Evolutionary conservation across 768 basidiomycete genomes (phyloP).

Genomic region (Dacryopinax primogenitus): DNA sequence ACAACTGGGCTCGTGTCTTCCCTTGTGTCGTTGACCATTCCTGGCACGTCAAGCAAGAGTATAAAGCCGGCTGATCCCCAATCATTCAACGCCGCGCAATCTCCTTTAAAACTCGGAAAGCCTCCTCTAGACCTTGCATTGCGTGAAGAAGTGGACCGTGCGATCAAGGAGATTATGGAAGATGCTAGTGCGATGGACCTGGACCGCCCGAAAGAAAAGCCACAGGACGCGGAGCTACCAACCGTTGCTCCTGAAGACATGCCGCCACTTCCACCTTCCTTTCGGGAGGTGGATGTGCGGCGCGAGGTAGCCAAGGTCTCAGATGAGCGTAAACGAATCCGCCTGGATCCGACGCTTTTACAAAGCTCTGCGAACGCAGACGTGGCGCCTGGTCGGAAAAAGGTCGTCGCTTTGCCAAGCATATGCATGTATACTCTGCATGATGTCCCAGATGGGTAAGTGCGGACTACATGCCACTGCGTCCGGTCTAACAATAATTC

Average conservation of each 20-base stretch:
- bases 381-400: constrained; percentile 22
- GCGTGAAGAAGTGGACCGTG: constrained; percentile 63
- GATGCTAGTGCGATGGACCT: not conserved
- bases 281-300: constrained; percentile 76
- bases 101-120: constrained; percentile 74
- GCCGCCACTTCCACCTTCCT: constrained; percentile 65
- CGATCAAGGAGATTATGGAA: constrained; percentile 61
- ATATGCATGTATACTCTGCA: constrained; percentile 92
- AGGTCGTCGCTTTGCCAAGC: constrained; percentile 69
- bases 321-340: constrained; percentile 84
- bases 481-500: constrained; percentile 7
- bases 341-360: constrained; percentile 63
- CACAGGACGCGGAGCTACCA: constrained; percentile 27
- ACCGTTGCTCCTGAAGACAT: constrained; percentile 60
- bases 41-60: constrained; percentile 30
- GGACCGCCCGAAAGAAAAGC: constrained; percentile 27
- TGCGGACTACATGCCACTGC: constrained; percentile 9
- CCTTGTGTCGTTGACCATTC: constrained; percentile 51
- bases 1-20: constrained; percentile 72
- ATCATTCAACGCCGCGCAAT: constrained; percentile 63
- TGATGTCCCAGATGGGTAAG: constrained; percentile 89
- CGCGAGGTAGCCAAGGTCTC: constrained; percentile 80
- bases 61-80: constrained; percentile 39
- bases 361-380: constrained; percentile 22
- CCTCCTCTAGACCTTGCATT: constrained; percentile 69